Evolutionary conservation across 371 early-diverging fungal species (phyloP).

Genomic region (Zancudomyces culisetae): DNA sequence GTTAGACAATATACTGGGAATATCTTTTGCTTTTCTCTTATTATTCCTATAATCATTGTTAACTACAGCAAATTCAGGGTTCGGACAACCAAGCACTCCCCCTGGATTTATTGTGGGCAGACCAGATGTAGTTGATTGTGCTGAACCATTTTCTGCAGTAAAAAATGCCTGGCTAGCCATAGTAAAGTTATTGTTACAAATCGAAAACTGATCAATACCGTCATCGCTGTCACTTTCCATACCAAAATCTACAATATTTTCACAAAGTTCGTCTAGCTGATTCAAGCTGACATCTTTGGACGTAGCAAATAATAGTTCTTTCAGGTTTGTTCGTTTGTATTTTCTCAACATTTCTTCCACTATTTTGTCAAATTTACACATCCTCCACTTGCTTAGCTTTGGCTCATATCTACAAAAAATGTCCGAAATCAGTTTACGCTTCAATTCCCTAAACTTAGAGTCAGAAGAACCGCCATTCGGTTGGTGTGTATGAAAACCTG

Average conservation of each 20-base stretch:
- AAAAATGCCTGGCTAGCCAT: too few relatives aligned
- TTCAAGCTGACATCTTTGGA: constrained; percentile 5
- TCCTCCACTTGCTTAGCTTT: constrained; percentile 1
- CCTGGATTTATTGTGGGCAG: too few relatives aligned
- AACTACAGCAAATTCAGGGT: too few relatives aligned
- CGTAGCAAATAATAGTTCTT: constrained; percentile 9
- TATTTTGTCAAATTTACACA: constrained; percentile 3
- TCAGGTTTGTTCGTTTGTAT: constrained; percentile 11
- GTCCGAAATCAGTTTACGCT: not conserved
- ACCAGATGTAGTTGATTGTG: too few relatives aligned
- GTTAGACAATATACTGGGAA: too few relatives aligned
- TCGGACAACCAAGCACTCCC: too few relatives aligned
- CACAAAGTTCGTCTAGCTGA: constrained; percentile 8
- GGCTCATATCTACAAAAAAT: constrained; percentile 1
- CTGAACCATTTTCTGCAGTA: too few relatives aligned
- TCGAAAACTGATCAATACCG: not conserved
- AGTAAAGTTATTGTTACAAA: not conserved
- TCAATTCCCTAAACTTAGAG: not conserved
- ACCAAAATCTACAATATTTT: not conserved
- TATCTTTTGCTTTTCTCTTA: too few relatives aligned
- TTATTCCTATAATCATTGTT: too few relatives aligned
- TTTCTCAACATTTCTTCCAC: constrained; percentile 12
- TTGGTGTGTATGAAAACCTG: not conserved
- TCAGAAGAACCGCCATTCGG: not conserved
- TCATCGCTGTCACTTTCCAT: constrained; percentile 6